phyloP scores from a whole-genome alignment of 2,329 filamentous ascomycete species.

The Clonostachys rosea region DNA sequence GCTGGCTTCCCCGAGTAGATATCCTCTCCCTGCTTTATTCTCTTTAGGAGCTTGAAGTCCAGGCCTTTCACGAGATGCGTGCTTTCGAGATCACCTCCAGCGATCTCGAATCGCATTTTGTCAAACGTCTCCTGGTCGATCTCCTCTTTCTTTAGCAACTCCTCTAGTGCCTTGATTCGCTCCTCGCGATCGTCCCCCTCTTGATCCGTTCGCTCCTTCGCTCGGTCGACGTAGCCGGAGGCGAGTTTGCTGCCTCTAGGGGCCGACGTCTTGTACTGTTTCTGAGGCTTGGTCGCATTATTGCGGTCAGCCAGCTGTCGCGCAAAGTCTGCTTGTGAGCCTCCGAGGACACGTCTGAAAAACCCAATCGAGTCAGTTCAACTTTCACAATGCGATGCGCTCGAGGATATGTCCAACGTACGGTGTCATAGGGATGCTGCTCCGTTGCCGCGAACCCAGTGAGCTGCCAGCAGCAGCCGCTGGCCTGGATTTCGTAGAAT shows the following conservation, averaged over 20 bases:
- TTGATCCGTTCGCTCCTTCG: constrained; percentile 56
- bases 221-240: constrained; percentile 78
- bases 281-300: constrained; percentile 49
- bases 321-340: constrained; percentile 65
- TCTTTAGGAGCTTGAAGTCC: constrained; percentile 75
- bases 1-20: constrained; percentile 37
- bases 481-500: constrained; percentile 9
- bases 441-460: constrained; percentile 72
- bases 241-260: constrained; percentile 81
- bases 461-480: constrained; percentile 31
- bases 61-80: constrained; percentile 91
- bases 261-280: constrained; percentile 72
- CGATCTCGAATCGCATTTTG: constrained; percentile 67
- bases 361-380: constrained; percentile 11
- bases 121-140: constrained; percentile 80
- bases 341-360: constrained; percentile 56
- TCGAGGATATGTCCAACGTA: constrained; percentile 33
- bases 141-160: constrained; percentile 76
- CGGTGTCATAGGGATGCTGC: constrained; percentile 93
- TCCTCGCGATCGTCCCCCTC: constrained; percentile 51
- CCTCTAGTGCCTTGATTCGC: constrained; percentile 73
- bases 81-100: constrained; percentile 73
- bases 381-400: not conserved
- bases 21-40: constrained; percentile 65
- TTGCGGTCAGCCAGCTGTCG: constrained; percentile 77